These are phyloP conservation scores for Rhodomyrtus tomentosa DNA, from an alignment of 345 rosid species.

Conservation along the genomic window DNA sequence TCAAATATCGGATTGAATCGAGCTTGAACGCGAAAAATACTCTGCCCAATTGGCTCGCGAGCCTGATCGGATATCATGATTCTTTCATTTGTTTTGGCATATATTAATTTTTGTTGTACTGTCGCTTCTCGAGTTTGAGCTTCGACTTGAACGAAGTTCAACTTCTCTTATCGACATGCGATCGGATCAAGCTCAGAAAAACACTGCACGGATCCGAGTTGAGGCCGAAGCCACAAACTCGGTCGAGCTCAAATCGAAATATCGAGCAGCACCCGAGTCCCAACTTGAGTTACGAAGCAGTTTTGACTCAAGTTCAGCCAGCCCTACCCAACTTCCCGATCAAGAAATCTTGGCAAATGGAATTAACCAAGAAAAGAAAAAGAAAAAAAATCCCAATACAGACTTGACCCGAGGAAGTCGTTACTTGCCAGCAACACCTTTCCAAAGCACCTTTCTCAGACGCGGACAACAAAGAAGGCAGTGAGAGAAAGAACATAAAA, in stretches of 20 bases:
- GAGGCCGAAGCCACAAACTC: background rate
- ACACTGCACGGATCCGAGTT: accelerated
- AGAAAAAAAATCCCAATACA: background rate
- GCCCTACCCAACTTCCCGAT: background rate
- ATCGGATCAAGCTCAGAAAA: background rate
- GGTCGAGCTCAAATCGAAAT: accelerated
- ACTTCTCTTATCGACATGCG: background rate
- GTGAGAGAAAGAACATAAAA: background rate
- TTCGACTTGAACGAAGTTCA: background rate
- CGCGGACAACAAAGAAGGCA: no score
- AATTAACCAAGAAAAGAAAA: no score
- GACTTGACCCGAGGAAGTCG: background rate
- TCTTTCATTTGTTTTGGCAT: background rate
- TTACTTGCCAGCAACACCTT: background rate
- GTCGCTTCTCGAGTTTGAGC: background rate
- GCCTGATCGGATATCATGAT: accelerated
- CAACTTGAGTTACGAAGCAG: background rate
- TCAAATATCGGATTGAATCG: background rate
- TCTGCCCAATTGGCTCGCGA: background rate
- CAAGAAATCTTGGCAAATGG: background rate
- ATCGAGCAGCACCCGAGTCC: background rate
- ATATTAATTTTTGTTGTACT: background rate
- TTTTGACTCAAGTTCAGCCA: background rate
- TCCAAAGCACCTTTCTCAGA: background rate
- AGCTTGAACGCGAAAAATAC: background rate